Conservation (phyloP, 257 asterid species). For the Ehretia macrophylla region DNA sequence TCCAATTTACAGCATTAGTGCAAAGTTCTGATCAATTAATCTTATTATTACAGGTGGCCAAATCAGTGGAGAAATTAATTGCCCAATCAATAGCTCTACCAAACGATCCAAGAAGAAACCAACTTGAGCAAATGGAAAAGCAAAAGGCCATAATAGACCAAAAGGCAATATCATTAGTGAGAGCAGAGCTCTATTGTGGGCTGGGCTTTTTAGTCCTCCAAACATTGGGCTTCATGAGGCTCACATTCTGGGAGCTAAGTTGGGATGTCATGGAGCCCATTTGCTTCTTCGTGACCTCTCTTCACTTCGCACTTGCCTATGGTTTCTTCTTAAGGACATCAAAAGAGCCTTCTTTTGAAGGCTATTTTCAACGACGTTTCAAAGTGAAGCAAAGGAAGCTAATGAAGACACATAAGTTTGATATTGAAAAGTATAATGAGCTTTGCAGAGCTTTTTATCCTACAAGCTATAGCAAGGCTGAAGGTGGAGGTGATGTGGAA, state of each 20-base stretch:
- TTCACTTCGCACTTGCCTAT: constrained; percentile 71
- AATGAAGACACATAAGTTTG: constrained; percentile 34
- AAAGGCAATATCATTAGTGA: constrained; percentile 60
- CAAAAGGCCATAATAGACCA: constrained; percentile 53
- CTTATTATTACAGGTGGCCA: constrained; percentile 46
- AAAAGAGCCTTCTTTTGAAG: constrained; percentile 45
- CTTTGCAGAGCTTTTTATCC: constrained; percentile 32
- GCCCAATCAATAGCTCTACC: constrained; percentile 49
- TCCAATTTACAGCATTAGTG: too few species aligned
- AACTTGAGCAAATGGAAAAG: constrained; percentile 45
- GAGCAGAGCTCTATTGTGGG: constrained; percentile 61
- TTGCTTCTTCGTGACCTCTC: constrained; percentile 76
- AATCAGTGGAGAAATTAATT: constrained; percentile 58
- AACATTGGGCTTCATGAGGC: constrained; percentile 88
- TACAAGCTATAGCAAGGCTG: constrained; percentile 9
- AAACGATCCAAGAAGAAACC: constrained; percentile 66
- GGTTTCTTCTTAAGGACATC: constrained; percentile 44
- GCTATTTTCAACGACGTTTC: constrained; percentile 43
- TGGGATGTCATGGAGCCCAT: constrained; percentile 99
- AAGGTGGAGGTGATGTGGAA: not conserved
- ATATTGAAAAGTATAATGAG: constrained; percentile 30
- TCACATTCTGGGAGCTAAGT: constrained; percentile 83
- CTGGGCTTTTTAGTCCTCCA: constrained; percentile 62
- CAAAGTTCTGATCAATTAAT: not conserved
- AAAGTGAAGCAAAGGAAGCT: constrained; percentile 37